Percentiles rank a stretch among this genome's conserved stretches.
Conservation (phyloP, 202 grass and related monocot species). For the Bolboschoenoplectus hybrid region DNA sequence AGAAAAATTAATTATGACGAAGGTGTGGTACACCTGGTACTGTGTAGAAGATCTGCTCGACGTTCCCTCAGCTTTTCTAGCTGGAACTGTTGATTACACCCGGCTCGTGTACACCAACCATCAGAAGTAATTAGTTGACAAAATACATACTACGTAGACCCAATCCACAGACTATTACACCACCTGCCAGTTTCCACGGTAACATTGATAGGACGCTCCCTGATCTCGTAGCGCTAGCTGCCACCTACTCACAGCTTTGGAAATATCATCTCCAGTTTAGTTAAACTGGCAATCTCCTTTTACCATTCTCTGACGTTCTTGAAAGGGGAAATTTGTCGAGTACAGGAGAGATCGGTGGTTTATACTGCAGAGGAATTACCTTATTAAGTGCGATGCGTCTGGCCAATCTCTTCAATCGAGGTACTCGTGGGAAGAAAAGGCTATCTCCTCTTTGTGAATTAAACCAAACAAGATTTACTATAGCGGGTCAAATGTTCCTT, state of each 20-base stretch:
- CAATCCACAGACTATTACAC: constrained; percentile 12
- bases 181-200: constrained; percentile 20
- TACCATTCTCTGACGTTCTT: neutral
- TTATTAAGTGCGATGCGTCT: constrained; percentile 23
- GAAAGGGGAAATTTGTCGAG: neutral
- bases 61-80: neutral
- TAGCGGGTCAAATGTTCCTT: neutral
- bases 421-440: constrained; percentile 35
- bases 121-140: neutral
- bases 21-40: constrained; percentile 29
- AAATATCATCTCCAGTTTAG: neutral
- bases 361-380: neutral
- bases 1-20: too few relatives aligned
- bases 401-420: constrained; percentile 28
- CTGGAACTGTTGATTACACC: neutral
- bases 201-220: constrained; percentile 27
- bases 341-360: neutral
- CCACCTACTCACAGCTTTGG: neutral
- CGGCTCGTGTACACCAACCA: neutral
- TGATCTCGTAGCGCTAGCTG: constrained; percentile 36
- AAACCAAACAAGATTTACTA: neutral
- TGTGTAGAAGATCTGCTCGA: constrained; percentile 20
- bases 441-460: neutral
- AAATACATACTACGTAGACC: neutral
- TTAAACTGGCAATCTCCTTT: neutral